Evolutionary conservation across 2,329 filamentous ascomycete genomes (phyloP).

Genomic region (Fusarium sp.): DNA sequence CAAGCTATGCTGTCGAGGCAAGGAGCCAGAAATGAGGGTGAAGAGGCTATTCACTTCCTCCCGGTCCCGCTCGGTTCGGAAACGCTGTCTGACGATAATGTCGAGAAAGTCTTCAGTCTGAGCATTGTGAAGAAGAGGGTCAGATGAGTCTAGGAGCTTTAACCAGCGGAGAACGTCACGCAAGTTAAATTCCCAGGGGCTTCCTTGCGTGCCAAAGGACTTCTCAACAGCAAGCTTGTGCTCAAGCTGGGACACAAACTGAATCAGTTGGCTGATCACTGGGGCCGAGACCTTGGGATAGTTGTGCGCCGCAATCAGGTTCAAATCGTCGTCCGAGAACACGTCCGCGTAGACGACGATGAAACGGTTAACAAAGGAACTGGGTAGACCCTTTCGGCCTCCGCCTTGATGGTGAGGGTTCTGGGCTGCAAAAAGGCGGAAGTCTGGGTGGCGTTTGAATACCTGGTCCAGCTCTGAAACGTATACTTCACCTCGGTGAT

Average conservation of each 20-base stretch:
- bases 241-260: constrained; percentile 87
- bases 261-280: constrained; percentile 78
- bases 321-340: constrained; percentile 85
- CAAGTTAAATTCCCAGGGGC: constrained; percentile 96
- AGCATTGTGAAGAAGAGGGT: constrained; percentile 74
- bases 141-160: constrained; percentile 69
- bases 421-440: constrained; percentile 96
- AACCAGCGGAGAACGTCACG: constrained; percentile 93
- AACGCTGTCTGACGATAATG: constrained; percentile 88
- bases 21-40: constrained; percentile 70
- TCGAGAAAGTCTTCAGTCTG: constrained; percentile 82
- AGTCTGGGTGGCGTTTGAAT: constrained; percentile 90
- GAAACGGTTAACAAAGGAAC: constrained; percentile 98
- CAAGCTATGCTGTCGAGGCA: constrained; percentile 73
- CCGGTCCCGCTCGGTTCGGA: constrained; percentile 81
- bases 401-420: constrained; percentile 98
- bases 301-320: constrained; percentile 84
- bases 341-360: constrained; percentile 97
- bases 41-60: constrained; percentile 77
- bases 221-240: constrained; percentile 75
- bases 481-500: constrained; percentile 96
- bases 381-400: constrained; percentile 92
- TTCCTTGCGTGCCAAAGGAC: constrained; percentile 74
- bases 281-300: constrained; percentile 76
- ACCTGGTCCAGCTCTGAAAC: constrained; percentile 95